A percentile compares a stretch with the other conserved stretches of the same genome.
Conservation (phyloP, 1,284 basidiomycete species). For the Moniliella sp. region DNA sequence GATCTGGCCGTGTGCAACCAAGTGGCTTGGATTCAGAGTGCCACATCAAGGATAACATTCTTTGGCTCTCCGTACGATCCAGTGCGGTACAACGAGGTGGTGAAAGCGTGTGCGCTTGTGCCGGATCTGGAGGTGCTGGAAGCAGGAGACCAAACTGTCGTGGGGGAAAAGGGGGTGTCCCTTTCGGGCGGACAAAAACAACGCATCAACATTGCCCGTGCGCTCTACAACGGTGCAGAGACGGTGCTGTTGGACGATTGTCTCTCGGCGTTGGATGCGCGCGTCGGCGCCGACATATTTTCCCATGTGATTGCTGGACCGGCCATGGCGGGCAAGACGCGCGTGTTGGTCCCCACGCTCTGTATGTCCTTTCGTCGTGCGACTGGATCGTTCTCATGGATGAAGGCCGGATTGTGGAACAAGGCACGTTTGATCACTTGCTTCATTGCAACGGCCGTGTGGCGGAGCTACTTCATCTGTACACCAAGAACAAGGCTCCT, state of each 20-base stretch:
- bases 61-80: constrained; percentile 63
- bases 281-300: constrained; percentile 63
- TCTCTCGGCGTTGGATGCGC: constrained; percentile 43
- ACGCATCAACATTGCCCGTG: constrained; percentile 53
- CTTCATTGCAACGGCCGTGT: constrained; percentile 47
- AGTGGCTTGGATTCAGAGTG: constrained; percentile 10
- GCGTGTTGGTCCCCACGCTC: constrained; percentile 8
- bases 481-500: no score
- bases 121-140: constrained; percentile 56
- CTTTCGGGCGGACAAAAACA: constrained; percentile 63
- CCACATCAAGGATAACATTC: constrained; percentile 57
- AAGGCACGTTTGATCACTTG: constrained; percentile 52
- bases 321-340: constrained; percentile 6
- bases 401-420: constrained; percentile 18
- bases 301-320: no score
- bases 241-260: constrained; percentile 67
- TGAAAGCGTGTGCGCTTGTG: constrained; percentile 53
- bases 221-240: constrained; percentile 62
- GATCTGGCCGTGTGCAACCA: constrained; percentile 26
- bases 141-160: constrained; percentile 61
- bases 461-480: no score
- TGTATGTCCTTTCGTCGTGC: constrained; percentile 4
- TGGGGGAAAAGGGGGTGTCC: constrained; percentile 61
- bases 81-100: constrained; percentile 52
- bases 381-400: constrained; percentile 8